These are phyloP conservation scores for Agrocybe praecox DNA, from an alignment of 768 basidiomycete genomes.

Conservation along the genomic window DNA sequence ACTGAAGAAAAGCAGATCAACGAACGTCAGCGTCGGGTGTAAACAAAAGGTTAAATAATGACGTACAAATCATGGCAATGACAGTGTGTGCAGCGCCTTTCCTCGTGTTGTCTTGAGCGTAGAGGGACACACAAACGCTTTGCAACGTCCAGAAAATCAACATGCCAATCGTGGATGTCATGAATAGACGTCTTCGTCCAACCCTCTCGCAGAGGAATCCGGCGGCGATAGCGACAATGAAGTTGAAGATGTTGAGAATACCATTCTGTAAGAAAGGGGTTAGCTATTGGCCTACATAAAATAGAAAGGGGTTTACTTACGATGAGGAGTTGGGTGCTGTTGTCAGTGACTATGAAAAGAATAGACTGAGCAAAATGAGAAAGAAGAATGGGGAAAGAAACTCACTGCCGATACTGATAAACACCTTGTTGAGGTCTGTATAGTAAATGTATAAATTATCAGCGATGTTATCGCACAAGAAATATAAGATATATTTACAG, in stretches of 20 bases:
- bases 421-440: constrained; percentile 54
- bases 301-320: constrained; percentile 23
- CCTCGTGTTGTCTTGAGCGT: constrained; percentile 38
- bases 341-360: constrained; percentile 38
- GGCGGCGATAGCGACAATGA: constrained; percentile 51
- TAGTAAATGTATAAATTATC: background rate
- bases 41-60: background rate
- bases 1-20: constrained; percentile 21
- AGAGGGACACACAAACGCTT: constrained; percentile 48
- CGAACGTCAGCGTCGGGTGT: background rate
- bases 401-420: constrained; percentile 49
- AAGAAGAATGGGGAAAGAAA: background rate
- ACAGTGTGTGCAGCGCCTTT: constrained; percentile 57
- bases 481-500: constrained; percentile 27
- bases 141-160: constrained; percentile 58
- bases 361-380: background rate
- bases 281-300: background rate
- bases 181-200: constrained; percentile 53
- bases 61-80: constrained; percentile 45
- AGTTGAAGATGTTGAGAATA: constrained; percentile 56
- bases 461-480: background rate
- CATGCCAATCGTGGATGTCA: constrained; percentile 53
- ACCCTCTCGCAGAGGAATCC: constrained; percentile 50
- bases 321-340: constrained; percentile 42
- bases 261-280: constrained; percentile 42